These are phyloP conservation scores for baker's yeast (Saccharomyces cerevisiae) DNA, from an alignment of 805 yeast species.

Conservation along the genomic window DNA sequence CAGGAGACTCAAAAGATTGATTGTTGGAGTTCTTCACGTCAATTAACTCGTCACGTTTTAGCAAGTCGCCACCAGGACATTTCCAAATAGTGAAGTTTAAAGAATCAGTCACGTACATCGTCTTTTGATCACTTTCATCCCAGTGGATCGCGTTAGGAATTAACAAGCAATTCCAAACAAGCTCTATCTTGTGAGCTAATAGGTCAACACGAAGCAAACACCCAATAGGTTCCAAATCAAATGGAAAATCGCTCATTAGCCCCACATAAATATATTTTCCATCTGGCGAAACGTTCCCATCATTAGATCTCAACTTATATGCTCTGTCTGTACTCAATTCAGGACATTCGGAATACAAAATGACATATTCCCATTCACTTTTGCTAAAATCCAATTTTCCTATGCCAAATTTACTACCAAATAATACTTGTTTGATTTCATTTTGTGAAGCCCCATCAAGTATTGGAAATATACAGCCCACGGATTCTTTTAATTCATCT, in stretches of 20 bases:
- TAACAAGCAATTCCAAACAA: constrained; percentile 34
- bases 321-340: constrained; percentile 28
- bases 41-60: constrained; percentile 33
- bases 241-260: constrained; percentile 57
- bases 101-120: constrained; percentile 49
- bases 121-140: constrained; percentile 30
- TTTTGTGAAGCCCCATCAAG: constrained; percentile 9
- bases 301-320: constrained; percentile 56
- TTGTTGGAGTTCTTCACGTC: constrained; percentile 25
- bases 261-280: constrained; percentile 73
- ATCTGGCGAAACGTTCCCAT: constrained; percentile 69
- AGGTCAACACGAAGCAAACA: constrained; percentile 38
- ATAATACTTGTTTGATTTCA: constrained; percentile 39
- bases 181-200: constrained; percentile 20
- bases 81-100: constrained; percentile 41
- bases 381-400: constrained; percentile 43
- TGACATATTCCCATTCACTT: constrained; percentile 31
- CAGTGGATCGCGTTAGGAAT: constrained; percentile 73
- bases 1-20: constrained; percentile 35
- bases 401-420: constrained; percentile 61
- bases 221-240: constrained; percentile 41
- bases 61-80: constrained; percentile 28
- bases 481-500: constrained; percentile 29
- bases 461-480: constrained; percentile 72
- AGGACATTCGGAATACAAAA: constrained; percentile 27